Conservation (phyloP, 2,329 filamentous ascomycete species). For the Clonostachys chloroleuca region DNA sequence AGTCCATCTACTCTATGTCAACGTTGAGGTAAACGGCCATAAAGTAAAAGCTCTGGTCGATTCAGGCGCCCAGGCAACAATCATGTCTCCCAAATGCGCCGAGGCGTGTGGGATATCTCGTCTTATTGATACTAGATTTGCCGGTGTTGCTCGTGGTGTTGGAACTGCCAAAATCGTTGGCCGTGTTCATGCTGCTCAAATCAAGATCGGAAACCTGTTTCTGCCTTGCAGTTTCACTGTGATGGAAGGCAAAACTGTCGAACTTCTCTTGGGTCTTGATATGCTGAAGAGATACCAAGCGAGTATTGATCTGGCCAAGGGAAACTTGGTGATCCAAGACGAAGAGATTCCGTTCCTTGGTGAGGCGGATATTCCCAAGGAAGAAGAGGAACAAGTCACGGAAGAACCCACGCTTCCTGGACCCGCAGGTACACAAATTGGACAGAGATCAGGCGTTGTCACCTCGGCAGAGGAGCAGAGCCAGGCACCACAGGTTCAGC, state of each 20-base stretch:
- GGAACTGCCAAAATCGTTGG: conserved; percentile 93
- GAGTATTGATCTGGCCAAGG: conserved; percentile 79
- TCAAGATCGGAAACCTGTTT: conserved; percentile 84
- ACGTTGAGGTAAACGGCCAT: conserved; percentile 89
- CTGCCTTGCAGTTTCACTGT: conserved; percentile 96
- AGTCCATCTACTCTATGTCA: conserved; percentile 94
- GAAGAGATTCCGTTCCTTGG: conserved; percentile 86
- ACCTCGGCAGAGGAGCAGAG: conserved; percentile 20
- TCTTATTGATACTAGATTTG: conserved; percentile 86
- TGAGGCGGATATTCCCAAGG: conserved; percentile 91
- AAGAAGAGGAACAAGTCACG: conserved; percentile 67
- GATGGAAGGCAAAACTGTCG: conserved; percentile 98
- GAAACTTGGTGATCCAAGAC: conserved; percentile 82
- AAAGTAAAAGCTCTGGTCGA: conserved; percentile 96
- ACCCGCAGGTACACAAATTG: conserved; percentile 84
- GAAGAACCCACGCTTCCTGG: conserved; percentile 82
- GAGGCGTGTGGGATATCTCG: conserved; percentile 94
- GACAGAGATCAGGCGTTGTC: conserved; percentile 76
- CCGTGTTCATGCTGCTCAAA: conserved; percentile 90
- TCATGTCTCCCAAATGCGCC: conserved; percentile 94
- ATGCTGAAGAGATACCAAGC: conserved; percentile 97
- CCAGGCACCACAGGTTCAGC: conserved; percentile 9
- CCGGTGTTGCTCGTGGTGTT: conserved; percentile 87
- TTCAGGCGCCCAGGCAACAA: conserved; percentile 94
- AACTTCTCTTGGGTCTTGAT: conserved; percentile 87